A percentile compares a stretch with the other conserved stretches of the same genome.
These are phyloP conservation scores for Xylaria sp. DNA, from an alignment of 2,329 filamentous ascomycete genomes.

Conservation along the genomic window DNA sequence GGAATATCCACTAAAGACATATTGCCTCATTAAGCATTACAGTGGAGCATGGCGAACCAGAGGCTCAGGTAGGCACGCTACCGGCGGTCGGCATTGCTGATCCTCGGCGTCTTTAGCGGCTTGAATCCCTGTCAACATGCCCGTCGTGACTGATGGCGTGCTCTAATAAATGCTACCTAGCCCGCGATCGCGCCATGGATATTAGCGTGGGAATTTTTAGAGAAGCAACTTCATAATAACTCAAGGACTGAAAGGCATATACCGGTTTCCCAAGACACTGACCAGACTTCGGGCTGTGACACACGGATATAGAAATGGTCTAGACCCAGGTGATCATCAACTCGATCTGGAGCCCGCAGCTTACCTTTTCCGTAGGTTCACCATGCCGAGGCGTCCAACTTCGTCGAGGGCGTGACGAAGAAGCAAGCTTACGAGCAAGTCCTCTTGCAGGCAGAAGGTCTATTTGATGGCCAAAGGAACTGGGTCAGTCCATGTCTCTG, in stretches of 20 bases:
- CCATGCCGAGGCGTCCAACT: conserved; percentile 80
- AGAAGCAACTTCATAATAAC: background rate
- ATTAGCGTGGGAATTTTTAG: too few species aligned
- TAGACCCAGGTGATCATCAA: background rate
- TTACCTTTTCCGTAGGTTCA: conserved; percentile 58
- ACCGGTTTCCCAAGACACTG: background rate
- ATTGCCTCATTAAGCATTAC: too few species aligned
- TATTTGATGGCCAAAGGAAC: conserved; percentile 75
- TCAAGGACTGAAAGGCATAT: background rate
- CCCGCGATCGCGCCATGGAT: too few species aligned
- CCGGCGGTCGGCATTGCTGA: too few species aligned
- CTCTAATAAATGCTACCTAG: too few species aligned
- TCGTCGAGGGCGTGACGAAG: conserved; percentile 67
- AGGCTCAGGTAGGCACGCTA: background rate
- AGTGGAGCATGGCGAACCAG: background rate
- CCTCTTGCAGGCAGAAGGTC: conserved; percentile 67
- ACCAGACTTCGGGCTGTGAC: background rate
- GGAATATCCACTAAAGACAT: too few species aligned
- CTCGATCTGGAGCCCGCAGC: background rate
- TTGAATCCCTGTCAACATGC: too few species aligned
- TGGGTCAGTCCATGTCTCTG: conserved; percentile 61
- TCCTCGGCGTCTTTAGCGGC: too few species aligned
- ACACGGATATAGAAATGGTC: background rate
- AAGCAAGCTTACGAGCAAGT: conserved; percentile 75
- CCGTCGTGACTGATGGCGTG: too few species aligned